Evolutionary conservation across 176 grass and related monocot genomes (phyloP), one percentile per base, ranked within the genome.

Genomic region (Oryza coarctata): DNA sequence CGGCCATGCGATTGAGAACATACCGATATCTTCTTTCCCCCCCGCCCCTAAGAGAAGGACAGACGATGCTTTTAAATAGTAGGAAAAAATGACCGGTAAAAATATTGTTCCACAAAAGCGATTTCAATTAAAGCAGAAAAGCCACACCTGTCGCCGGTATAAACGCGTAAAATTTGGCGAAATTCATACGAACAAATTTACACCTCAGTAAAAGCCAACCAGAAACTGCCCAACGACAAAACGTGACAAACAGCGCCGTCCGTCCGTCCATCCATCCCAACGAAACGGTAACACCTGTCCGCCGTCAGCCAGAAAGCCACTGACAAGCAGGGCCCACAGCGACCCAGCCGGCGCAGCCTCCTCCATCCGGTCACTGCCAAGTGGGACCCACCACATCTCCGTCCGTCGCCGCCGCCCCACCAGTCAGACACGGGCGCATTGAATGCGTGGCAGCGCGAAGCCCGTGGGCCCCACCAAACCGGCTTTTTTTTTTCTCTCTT

Each of bases 341-440:
- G 14, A 0, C 6, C 50, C 22, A 0, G 22, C 22, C 55, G 55
- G 7, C 55, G 55, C 55, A 22, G 55, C 7, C 22, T 10, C 55
- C n/a, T 23, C 18, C 43, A 0, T 18, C 9, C 5, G 4, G 61
- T 0, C 60, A 9, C 74, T 17, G 75, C 34, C 80, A 28, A 3
- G 61, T 72, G 75, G 81, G 18, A 1, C 50, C 50, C 50, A 22
- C 50, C 18, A 1, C 0, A 4, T 45, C 13, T 63, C 67, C 65
- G 0, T 0, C 4, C 28, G 23, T 28, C 49, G 50, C 62, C 75
- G 18, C 30, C 75, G 39, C 33, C 76, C 70, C 76, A 80, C 81
- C 76, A 0, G 76, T 49, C 36, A 26, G 68, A 31, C 75, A 61
- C 81, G 81, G 82, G 82, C 82, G 83, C 83, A 77, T 82, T 77